Evolutionary conservation across 257 asterid genomes (phyloP), one percentile per base, ranked within the genome.

Genomic region (Gynochthodes officinalis): DNA sequence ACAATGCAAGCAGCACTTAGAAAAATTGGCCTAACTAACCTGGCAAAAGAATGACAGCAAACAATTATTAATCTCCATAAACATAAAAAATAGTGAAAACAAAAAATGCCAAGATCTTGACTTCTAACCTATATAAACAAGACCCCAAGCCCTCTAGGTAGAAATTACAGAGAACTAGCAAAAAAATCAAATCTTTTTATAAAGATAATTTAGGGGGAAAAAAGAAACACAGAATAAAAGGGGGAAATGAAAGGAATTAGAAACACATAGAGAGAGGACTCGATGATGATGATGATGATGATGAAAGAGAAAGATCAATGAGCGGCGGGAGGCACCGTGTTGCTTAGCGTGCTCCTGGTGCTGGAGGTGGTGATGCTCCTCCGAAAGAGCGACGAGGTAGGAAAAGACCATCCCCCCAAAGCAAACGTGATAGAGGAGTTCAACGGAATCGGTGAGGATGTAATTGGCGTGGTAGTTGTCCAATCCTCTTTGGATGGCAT

Each of bases 321-420:
- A 30, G 70, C 83, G 39, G 80, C 88, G 69, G n/a, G 80, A 82
- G 64, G 81, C 74, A 63, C 62, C 64, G 55, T 63, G 68, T 43
- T 37, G 46, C 50, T 39, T 40, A 18, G 83, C 85, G 59, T 86
- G 89, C 49, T 88, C 86, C 83, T 85, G 80, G 78, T 91, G 97
- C 70, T 80, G 85, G 73, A 91, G 96, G 75, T 93, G 98, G 44
- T 97, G 97, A 73, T 96, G 98, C 91, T 93, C 98, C 89, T 93
- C 96, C 1, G 98, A 97, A 40, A 93, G 96, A 69, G 96, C 96
- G 21, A 93, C 78, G 79, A 93, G 91, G 85, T 91, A 93, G 48
- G 97, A 91, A 39, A 93, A 77, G 60, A 81, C 74, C 95, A 91
- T 88, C 21, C 98, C 98, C 0, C 98, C 98, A 55, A 87, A 84